Percentiles rank a stretch among this genome's conserved stretches.
phyloP scores from a whole-genome alignment of 1,284 basidiomycete genomes.

The Pyrrhoderma noxium region DNA sequence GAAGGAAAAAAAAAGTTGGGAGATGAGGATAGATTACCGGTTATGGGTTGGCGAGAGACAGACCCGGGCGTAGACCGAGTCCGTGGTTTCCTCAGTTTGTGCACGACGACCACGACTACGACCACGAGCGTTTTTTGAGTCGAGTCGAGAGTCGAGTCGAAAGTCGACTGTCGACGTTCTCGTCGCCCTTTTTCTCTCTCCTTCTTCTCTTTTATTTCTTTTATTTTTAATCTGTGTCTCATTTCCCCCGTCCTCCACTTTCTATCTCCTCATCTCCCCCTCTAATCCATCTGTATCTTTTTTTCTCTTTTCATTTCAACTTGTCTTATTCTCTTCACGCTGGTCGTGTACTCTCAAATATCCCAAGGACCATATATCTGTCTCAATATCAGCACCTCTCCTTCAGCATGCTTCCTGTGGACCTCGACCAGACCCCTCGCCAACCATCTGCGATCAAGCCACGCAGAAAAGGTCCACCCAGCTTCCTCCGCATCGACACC shows the following conservation, averaged over 20 bases:
- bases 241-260: not conserved
- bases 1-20: too few species aligned
- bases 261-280: not conserved
- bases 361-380: too few species aligned
- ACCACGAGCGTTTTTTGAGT: too few species aligned
- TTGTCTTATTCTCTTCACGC: constrained; percentile 18
- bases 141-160: too few species aligned
- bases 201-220: constrained; percentile 6
- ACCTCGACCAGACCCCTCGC: constrained; percentile 17
- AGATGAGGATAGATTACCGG: too few species aligned
- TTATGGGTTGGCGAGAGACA: too few species aligned
- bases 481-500: constrained; percentile 53
- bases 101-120: too few species aligned
- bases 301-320: too few species aligned
- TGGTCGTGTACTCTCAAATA: constrained; percentile 15
- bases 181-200: not conserved
- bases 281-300: constrained; percentile 1
- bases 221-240: constrained; percentile 7
- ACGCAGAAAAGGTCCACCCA: constrained; percentile 49
- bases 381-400: not conserved
- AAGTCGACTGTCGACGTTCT: not conserved
- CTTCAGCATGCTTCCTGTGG: constrained; percentile 9
- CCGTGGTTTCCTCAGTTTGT: too few species aligned
- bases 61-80: too few species aligned
- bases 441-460: constrained; percentile 26